phyloP scores from a whole-genome alignment of 768 basidiomycete species.

The Dacryopinax spathularia region DNA sequence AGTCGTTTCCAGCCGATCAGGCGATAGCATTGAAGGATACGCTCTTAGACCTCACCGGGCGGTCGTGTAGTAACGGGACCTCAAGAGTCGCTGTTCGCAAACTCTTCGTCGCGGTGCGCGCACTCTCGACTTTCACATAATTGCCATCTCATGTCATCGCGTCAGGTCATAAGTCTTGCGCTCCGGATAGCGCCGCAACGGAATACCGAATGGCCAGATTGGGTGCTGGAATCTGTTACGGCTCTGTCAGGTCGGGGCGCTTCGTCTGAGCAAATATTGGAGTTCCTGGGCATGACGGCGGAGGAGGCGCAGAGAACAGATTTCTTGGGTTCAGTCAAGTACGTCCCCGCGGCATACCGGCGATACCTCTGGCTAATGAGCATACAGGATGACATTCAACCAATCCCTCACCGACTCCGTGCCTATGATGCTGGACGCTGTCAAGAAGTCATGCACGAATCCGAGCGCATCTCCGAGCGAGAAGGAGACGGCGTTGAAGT shows the following conservation, averaged over 20 bases:
- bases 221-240: conserved; percentile 53
- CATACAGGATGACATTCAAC: conserved; percentile 43
- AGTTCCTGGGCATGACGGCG: conserved; percentile 69
- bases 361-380: background rate
- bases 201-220: conserved; percentile 55
- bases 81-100: conserved; percentile 69
- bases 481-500: conserved; percentile 56
- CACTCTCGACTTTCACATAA: background rate
- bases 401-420: conserved; percentile 53
- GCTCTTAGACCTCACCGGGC: conserved; percentile 54
- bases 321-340: conserved; percentile 60
- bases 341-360: conserved; percentile 21
- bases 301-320: conserved; percentile 71
- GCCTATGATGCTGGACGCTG: conserved; percentile 54
- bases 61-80: conserved; percentile 43
- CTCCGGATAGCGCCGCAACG: conserved; percentile 49
- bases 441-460: conserved; percentile 41
- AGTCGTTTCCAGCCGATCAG: conserved; percentile 52
- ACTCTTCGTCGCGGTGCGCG: conserved; percentile 69
- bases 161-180: conserved; percentile 52
- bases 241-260: conserved; percentile 48
- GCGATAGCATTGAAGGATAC: conserved; percentile 45
- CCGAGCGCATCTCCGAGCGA: conserved; percentile 31
- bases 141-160: conserved; percentile 6
- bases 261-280: conserved; percentile 45